Conservation (phyloP, 805 yeast genomes). For the Ogataea trehaloabstinens region DNA sequence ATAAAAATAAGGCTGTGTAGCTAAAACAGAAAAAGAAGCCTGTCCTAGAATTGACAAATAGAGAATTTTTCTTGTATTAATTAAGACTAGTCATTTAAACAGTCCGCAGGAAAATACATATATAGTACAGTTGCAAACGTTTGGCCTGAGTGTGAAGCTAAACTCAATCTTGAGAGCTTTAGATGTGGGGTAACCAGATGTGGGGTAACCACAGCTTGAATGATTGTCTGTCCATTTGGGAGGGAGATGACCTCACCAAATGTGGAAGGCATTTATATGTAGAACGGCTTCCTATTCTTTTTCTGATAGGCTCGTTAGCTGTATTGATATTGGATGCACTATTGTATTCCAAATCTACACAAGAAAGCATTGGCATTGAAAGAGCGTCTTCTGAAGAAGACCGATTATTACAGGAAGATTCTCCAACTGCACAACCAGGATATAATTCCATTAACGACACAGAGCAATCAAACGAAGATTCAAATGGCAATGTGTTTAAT, state of each 20-base stretch:
- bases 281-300: slow-evolving; percentile 32
- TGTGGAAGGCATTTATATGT: slow-evolving; percentile 41
- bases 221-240: slow-evolving; percentile 23
- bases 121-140: no score
- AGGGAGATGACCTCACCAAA: slow-evolving; percentile 45
- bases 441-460: no score
- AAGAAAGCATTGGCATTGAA: no score
- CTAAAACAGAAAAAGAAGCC: no score
- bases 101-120: no score
- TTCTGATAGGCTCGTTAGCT: slow-evolving; percentile 32
- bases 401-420: slow-evolving; percentile 11
- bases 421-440: not conserved
- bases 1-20: no score
- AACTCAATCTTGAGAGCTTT: not conserved
- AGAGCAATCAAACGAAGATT: not conserved
- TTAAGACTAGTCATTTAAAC: no score
- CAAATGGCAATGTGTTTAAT: not conserved
- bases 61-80: no score
- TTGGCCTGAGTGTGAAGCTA: not conserved
- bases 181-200: slow-evolving; percentile 2
- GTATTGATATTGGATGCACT: slow-evolving; percentile 14
- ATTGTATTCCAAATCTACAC: not conserved
- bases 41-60: no score
- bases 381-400: no score
- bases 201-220: slow-evolving; percentile 6